phyloP scores from a whole-genome alignment of 73 alveolate species.

The Tetrahymena malaccensis region DNA sequence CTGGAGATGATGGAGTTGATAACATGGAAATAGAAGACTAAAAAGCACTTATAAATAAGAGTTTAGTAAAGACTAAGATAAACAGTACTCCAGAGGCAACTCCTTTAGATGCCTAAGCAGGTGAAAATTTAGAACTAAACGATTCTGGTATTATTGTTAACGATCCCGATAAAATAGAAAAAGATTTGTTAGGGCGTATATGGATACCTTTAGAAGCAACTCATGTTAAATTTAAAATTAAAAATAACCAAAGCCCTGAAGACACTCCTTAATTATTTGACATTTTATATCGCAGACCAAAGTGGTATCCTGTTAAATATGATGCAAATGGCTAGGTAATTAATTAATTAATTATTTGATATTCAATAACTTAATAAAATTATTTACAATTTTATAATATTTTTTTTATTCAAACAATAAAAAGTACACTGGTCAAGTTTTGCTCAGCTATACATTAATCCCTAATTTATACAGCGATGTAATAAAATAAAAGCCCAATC shows the following conservation, averaged over 20 bases:
- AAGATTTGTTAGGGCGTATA: slow-evolving; percentile 69
- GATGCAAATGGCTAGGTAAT: slow-evolving; percentile 52
- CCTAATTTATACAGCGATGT: neutral
- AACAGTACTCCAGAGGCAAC: neutral
- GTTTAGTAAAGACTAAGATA: neutral
- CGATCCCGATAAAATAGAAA: slow-evolving; percentile 30
- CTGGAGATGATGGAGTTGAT: neutral
- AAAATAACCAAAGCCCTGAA: neutral
- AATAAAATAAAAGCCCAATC: neutral
- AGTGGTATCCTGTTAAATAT: slow-evolving; percentile 55
- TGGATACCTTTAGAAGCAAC: slow-evolving; percentile 58
- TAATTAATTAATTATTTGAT: no score
- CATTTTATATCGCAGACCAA: slow-evolving; percentile 36
- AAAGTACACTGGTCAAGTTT: neutral
- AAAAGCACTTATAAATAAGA: neutral
- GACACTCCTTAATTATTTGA: slow-evolving; percentile 1
- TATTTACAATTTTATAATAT: neutral
- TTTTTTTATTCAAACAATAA: neutral
- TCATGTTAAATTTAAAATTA: slow-evolving; percentile 11
- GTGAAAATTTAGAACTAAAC: neutral
- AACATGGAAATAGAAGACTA: neutral
- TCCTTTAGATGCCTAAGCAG: neutral
- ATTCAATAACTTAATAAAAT: no score
- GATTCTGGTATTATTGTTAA: neutral
- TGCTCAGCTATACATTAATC: neutral